Evolutionary conservation across 2,329 filamentous ascomycete genomes (phyloP), one percentile per base, ranked within the genome.

Genomic region (Basipetospora chlamydospora): DNA sequence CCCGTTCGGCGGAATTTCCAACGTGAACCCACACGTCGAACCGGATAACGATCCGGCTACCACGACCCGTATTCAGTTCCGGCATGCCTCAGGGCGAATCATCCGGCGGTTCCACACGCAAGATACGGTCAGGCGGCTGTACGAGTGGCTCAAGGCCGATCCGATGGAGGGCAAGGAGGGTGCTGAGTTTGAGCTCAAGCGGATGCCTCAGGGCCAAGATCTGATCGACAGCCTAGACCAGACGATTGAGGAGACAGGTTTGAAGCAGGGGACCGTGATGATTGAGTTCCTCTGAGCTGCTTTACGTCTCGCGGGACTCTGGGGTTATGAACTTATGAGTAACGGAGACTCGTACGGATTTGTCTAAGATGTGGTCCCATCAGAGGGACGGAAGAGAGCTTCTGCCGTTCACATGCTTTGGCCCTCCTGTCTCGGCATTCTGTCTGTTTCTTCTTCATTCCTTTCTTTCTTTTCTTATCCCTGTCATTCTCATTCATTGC

Each of bases 251-350:
- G 79, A 85, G 50, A 84, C 80, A 0, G 85, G 87, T 0, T 58
- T 98, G 47, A 93, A 90, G 64, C 88, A 92, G 51, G 86, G 81
- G 3, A 94, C 86, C 0, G 80, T 98, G 6, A 95, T 95, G 84
- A 79, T 98, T 46, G 90, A 95, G 56, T 92, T 86, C 50, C 58
- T 82, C n/a, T n/a, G n/a, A n/a, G n/a, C n/a, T n/a, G n/a, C n/a
- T n/a, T n/a, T n/a, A n/a, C n/a, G n/a, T n/a, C n/a, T n/a, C n/a
- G n/a, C n/a, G n/a, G n/a, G n/a, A n/a, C n/a, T n/a, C n/a, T n/a
- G n/a, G n/a, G n/a, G n/a, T n/a, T n/a, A n/a, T n/a, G n/a, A n/a
- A n/a, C n/a, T n/a, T n/a, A n/a, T 39, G 78, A 83, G 30, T 33
- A 33, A 28, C n/a, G n/a, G 16, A n/a, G n/a, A 12, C n/a, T 17